Evolutionary conservation across 345 rosid genomes (phyloP), one percentile per base, ranked within the genome.

Genomic region (Eucalyptus pauciflora): DNA sequence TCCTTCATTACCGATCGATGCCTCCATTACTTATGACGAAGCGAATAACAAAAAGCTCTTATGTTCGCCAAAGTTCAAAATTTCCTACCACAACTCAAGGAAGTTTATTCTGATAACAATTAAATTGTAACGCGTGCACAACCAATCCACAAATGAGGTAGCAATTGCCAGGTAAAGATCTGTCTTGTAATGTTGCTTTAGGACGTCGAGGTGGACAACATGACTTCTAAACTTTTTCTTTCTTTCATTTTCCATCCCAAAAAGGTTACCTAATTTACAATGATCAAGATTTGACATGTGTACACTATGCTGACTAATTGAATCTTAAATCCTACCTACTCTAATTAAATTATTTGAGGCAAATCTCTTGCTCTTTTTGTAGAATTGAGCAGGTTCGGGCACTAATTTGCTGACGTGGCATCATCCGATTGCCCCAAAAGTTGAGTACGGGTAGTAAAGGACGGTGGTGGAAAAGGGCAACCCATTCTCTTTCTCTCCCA

Each of bases 181-280:
- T 10, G 4, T 10, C n/a, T 25, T 4, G 13, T 27, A n/a, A 58
- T 58, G n/a, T 58, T 27, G 7, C 67, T 25, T 58, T 58, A 27
- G n/a, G n/a, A 54, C 4, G 2, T 22, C 27, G 1, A 22, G 60
- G 27, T 9, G 27, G 18, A 50, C 7, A 0, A 15, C 52, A 50
- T 50, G 25, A 22, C 60, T 24, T 54, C 60, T 54, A 3, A 20
- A 54, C 11, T 54, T 20, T 54, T 64, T 14, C 17, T 29, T 7
- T 14, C 20, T n/a, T 14, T 62, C 33, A 7, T 64, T 62, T 17
- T 31, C 7, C 18, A 4, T 11, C 43, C 3, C 6, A 3, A 69
- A 41, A 41, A 33, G 9, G 13, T 43, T 45, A 8, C 45, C 45
- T 69, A 17, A 69, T 17, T 1, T 17, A 17, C 13, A 11, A 69